phyloP scores from a whole-genome alignment of 2,329 filamentous ascomycete species.

The Colletotrichum horii region DNA sequence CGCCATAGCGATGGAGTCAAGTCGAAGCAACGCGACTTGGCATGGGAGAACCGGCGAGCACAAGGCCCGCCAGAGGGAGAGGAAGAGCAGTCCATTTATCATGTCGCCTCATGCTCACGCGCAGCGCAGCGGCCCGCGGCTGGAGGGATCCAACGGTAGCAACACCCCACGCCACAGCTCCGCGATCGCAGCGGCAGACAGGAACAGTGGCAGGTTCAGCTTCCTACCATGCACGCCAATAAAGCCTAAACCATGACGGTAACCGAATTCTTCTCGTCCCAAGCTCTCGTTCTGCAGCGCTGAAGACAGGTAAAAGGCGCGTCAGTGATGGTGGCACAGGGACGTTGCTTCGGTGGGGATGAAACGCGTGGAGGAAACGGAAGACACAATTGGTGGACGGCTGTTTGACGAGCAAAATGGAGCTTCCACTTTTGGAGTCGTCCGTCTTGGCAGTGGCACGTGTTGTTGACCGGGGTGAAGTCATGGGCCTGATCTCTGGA shows the following conservation, averaged over 20 bases:
- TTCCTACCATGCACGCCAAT: neutral
- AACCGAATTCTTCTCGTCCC: neutral
- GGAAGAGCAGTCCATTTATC: slow-evolving; percentile 11
- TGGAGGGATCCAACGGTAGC: neutral
- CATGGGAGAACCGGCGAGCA: slow-evolving; percentile 1
- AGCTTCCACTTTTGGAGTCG: slow-evolving; percentile 7
- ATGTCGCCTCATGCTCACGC: neutral
- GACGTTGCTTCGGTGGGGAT: neutral
- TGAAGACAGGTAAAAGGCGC: neutral
- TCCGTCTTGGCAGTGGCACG: slow-evolving; percentile 11
- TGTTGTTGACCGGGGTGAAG: neutral
- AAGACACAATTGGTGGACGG: slow-evolving; percentile 1
- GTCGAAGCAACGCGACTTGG: neutral
- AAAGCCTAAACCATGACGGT: neutral
- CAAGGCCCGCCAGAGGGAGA: neutral
- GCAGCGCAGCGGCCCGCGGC: neutral
- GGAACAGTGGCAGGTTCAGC: neutral
- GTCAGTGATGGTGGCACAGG: neutral
- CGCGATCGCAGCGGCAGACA: neutral
- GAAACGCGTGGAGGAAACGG: slow-evolving; percentile 11
- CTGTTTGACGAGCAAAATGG: neutral
- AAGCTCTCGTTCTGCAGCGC: neutral
- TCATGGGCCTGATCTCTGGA: neutral
- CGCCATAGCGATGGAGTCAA: slow-evolving; percentile 6
- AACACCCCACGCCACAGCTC: neutral